Base-by-base conservation (phyloP, 2,329 filamentous ascomycete species). In the Dactylellina cionopaga region DNA sequence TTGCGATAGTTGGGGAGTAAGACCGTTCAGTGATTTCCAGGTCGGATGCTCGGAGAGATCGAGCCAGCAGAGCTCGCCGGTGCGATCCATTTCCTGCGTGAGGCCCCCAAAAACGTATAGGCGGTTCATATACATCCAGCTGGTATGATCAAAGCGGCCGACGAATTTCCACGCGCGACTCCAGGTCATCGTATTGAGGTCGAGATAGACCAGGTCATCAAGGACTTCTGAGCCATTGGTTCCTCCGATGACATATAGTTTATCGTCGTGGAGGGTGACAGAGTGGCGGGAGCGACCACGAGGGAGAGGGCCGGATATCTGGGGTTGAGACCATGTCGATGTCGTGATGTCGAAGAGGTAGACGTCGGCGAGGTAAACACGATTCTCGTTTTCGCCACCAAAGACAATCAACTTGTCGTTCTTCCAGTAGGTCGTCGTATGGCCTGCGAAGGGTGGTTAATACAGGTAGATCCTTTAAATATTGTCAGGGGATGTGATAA, bases 141-240 rank as follows among this genome's bases (percentile, higher is more conserved):
- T 92, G 13, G 92, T 92, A 79, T 99, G 95, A 77, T 99, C 95
- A 79, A 96, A 99, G 37, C 95, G 88, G 51, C 91, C 89, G 24
- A 97, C 93, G 79, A 99, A 99, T 73, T 90, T 91, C 95, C 95
- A 99, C 39, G 92, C 89, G 65, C 92, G 89, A 63, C 94, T 98
- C 95, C 95, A 99, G 0, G 93, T 96, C 85, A 92, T 97, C 1
- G 95, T 98, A 83, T 96, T 97, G 47, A 99, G 84, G 79, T 99
- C 95, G 51, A 99, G 86, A 78, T 96, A 99, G 82, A 92, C 96
- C 54, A 99, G 92, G 79, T 99, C 95, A 79, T 98, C 94, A 51
- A 98, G 84, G 22, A 98, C 93, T 77, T 92, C 75, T 76, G 94
- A 90, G 1, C 93, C 94, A 3, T 92, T 96, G 77, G 98, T 92